phyloP scores from a whole-genome alignment of 2,329 filamentous ascomycete species.

The Microdochium nivale region DNA sequence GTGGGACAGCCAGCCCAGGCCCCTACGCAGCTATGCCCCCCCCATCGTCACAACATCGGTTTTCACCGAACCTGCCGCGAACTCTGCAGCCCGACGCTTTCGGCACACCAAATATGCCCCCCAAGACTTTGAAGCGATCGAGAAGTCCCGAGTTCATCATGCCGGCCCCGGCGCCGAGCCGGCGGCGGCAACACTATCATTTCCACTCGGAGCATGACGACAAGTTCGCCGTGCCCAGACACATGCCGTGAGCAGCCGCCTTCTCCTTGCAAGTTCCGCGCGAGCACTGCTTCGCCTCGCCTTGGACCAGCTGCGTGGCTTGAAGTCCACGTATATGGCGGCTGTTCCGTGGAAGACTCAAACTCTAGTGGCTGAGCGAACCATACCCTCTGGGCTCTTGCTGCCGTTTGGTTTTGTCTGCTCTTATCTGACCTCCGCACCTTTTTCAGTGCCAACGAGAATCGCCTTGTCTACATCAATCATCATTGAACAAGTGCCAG shows the following conservation, averaged over 20 bases:
- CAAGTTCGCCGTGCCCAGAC: neutral
- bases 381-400: too few species aligned
- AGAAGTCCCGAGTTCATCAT: neutral
- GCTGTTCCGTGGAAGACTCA: too few species aligned
- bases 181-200: neutral
- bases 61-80: neutral
- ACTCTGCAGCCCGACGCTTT: neutral
- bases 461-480: too few species aligned
- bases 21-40: slow-evolving; percentile 18
- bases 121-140: neutral
- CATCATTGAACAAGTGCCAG: too few species aligned
- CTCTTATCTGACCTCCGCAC: too few species aligned
- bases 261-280: neutral
- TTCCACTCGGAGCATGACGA: neutral
- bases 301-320: too few species aligned
- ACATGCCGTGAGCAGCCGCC: neutral
- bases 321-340: too few species aligned
- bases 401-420: too few species aligned
- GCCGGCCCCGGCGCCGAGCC: neutral
- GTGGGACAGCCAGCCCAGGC: slow-evolving; percentile 32
- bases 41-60: slow-evolving; percentile 2
- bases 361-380: too few species aligned
- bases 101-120: neutral
- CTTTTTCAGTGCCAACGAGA: too few species aligned
- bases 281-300: too few species aligned